Evolutionary conservation across 345 rosid species (phyloP).

Genomic region (Citrus maxima): DNA sequence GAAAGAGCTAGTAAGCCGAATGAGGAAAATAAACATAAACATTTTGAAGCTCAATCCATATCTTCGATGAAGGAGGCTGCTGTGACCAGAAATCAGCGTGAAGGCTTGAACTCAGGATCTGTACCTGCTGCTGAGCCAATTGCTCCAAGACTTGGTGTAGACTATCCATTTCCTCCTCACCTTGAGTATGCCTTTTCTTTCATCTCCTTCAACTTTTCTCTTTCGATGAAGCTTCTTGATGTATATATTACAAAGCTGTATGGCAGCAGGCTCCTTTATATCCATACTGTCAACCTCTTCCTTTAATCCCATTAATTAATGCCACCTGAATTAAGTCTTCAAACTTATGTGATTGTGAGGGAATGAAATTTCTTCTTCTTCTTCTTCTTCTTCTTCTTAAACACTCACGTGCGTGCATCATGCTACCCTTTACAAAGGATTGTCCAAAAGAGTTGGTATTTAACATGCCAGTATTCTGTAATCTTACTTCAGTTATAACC

Average conservation of each 20-base stretch:
- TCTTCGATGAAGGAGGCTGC: conserved; percentile 34
- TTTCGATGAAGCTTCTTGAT: not conserved
- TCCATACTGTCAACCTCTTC: not conserved
- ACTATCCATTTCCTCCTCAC: conserved; percentile 90
- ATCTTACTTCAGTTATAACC: not conserved
- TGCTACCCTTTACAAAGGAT: not conserved
- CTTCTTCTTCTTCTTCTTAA: not conserved
- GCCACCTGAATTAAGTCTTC: not conserved
- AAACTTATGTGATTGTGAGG: not conserved
- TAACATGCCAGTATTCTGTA: not conserved
- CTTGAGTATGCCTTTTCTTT: conserved; percentile 53
- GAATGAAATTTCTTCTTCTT: not conserved
- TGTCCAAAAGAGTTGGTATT: not conserved
- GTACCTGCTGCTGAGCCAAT: conserved; percentile 51
- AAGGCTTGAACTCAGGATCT: conserved; percentile 36
- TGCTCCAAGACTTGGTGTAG: conserved; percentile 86
- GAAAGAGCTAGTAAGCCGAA: conserved; percentile 64
- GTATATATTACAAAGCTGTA: not conserved
- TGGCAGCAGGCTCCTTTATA: not conserved
- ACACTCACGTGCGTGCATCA: not conserved
- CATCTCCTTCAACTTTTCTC: not conserved
- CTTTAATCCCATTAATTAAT: not conserved
- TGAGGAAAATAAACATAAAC: conserved; percentile 41
- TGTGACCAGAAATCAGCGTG: conserved; percentile 19
- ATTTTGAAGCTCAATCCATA: conserved; percentile 31